Conservation (phyloP, 2,329 filamentous ascomycete genomes). For the Rosellinia necatrix region DNA sequence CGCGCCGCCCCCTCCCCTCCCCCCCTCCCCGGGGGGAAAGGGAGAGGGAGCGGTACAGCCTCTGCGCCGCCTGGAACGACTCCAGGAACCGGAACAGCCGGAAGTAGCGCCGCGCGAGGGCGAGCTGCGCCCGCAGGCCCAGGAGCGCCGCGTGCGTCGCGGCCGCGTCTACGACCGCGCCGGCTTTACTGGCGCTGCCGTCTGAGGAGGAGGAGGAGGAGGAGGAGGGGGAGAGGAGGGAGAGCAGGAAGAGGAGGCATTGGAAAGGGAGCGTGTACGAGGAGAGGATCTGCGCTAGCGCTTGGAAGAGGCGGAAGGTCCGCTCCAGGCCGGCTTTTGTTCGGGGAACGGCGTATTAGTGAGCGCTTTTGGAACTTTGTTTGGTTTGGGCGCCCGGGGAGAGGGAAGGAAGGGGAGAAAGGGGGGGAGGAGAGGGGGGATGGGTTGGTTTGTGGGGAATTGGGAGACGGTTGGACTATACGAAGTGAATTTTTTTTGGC, state of each 20-base stretch:
- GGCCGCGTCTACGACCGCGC: slow-evolving; percentile 24
- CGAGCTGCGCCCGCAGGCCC: slow-evolving; percentile 48
- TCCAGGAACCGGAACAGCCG: slow-evolving; percentile 72
- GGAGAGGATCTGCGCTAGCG: slow-evolving; percentile 53
- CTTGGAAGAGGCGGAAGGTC: slow-evolving; percentile 61
- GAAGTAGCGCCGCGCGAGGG: slow-evolving; percentile 63
- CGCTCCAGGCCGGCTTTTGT: slow-evolving; percentile 63
- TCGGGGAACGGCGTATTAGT: not conserved
- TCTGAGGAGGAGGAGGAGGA: slow-evolving; percentile 22
- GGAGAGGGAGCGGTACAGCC: slow-evolving; percentile 42
- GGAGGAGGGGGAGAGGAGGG: slow-evolving; percentile 7
- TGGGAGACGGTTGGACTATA: not conserved
- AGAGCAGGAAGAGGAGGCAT: slow-evolving; percentile 38
- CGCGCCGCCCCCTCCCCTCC: too few species aligned
- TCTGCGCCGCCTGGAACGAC: slow-evolving; percentile 57
- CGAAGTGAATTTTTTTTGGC: not conserved
- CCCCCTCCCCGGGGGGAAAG: slow-evolving; percentile 20
- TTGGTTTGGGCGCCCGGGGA: not conserved
- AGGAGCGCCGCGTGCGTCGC: slow-evolving; percentile 41
- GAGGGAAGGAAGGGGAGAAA: not conserved
- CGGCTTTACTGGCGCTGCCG: not conserved
- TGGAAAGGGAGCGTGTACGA: slow-evolving; percentile 49
- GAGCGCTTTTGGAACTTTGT: not conserved
- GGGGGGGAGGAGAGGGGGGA: not conserved
- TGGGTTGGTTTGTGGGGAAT: not conserved